phyloP scores from a whole-genome alignment of 257 asterid genomes.

The Solanum chiquidenum region DNA sequence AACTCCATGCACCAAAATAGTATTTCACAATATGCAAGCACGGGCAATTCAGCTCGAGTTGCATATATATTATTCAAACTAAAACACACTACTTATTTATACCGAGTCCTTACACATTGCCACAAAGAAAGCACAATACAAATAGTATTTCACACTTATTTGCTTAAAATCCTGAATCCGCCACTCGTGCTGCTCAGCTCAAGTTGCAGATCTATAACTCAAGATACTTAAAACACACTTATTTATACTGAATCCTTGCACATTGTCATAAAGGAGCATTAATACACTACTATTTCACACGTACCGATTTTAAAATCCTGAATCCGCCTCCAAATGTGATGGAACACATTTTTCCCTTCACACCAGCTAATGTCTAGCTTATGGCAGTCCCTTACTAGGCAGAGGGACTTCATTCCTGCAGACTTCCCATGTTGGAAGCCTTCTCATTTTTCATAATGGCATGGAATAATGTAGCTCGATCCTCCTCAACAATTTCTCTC shows the following conservation, averaged over 20 bases:
- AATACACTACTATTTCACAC: neutral
- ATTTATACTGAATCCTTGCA: neutral
- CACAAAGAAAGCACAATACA: neutral
- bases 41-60: neutral
- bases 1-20: neutral
- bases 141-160: neutral
- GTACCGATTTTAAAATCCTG: neutral
- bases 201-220: neutral
- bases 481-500: constrained; percentile 95
- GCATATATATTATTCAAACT: neutral
- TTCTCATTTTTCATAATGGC: constrained; percentile 92
- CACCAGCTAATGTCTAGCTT: neutral
- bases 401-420: constrained; percentile 29
- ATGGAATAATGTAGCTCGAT: constrained; percentile 77
- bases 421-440: constrained; percentile 76
- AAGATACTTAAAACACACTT: neutral
- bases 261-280: neutral
- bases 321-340: neutral
- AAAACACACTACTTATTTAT: neutral
- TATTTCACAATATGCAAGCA: neutral
- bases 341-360: neutral
- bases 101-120: neutral
- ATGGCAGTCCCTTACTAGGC: neutral
- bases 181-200: neutral
- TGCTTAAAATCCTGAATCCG: neutral